Percentiles rank a stretch among this genome's conserved stretches.
phyloP scores from a whole-genome alignment of 2,329 filamentous ascomycete genomes.

The Apiospora marii region DNA sequence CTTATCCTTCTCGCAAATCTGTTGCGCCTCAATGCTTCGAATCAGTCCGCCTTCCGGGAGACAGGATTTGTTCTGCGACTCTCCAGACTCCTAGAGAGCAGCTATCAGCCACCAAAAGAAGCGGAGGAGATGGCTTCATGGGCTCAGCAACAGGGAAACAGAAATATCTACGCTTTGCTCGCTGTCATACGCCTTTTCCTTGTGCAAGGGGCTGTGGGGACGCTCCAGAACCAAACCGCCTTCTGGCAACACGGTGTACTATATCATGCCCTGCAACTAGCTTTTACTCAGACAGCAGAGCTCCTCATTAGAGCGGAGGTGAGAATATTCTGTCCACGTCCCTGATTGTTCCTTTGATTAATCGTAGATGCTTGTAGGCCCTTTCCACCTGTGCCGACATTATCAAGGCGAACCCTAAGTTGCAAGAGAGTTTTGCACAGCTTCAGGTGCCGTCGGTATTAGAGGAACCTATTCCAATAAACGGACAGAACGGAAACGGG shows the following conservation, averaged over 20 bases:
- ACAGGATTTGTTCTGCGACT: slow-evolving; percentile 82
- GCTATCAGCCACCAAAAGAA: slow-evolving; percentile 60
- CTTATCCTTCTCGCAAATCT: slow-evolving; percentile 90
- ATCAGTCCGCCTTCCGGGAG: slow-evolving; percentile 93
- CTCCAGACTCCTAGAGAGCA: slow-evolving; percentile 70
- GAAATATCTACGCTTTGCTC: slow-evolving; percentile 90
- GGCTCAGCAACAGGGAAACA: slow-evolving; percentile 80
- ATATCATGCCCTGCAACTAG: slow-evolving; percentile 80
- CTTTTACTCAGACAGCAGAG: slow-evolving; percentile 77
- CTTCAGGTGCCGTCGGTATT: slow-evolving; percentile 75
- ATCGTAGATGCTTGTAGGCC: slow-evolving; percentile 54
- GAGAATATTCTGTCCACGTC: slow-evolving; percentile 35
- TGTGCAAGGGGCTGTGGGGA: slow-evolving; percentile 79
- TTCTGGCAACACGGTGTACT: slow-evolving; percentile 87
- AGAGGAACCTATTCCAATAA: slow-evolving; percentile 44
- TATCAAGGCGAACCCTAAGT: slow-evolving; percentile 78
- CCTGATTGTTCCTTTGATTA: slow-evolving; percentile 11
- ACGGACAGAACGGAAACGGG: slow-evolving; percentile 55
- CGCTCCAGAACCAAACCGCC: slow-evolving; percentile 81
- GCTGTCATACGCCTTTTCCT: slow-evolving; percentile 89
- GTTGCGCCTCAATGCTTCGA: slow-evolving; percentile 84
- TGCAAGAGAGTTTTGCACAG: slow-evolving; percentile 92
- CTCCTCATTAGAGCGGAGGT: slow-evolving; percentile 79
- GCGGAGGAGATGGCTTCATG: slow-evolving; percentile 73
- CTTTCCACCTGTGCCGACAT: slow-evolving; percentile 86